Evolutionary conservation across 106 monocot genomes (phyloP), one percentile per base, ranked within the genome.

Genomic region (Vanilla planifolia): DNA sequence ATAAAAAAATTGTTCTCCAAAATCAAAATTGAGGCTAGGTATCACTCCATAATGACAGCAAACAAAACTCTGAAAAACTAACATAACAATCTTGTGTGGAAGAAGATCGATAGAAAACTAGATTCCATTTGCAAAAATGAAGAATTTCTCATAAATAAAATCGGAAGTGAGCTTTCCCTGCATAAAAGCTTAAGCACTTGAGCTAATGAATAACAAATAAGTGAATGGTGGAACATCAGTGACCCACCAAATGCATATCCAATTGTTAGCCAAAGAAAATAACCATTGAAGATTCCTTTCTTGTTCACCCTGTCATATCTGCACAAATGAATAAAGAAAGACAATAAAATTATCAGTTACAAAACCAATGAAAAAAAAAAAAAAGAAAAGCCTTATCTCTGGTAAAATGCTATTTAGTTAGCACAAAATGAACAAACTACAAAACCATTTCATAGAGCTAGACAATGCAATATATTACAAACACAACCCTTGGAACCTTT

Each of bases 211-310:
- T 47, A 37, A 15, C 33, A 37, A 57, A 48, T 8, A 33, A 35
- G 41, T 26, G n/a, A 43, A 56, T 28, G 53, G 33, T 55, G 27
- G n/a, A n/a, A 37, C 33, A 62, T 21, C 5, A 35, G 68, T 10
- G 1, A 55, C 87, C 1, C 60, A 88, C 87, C 87, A 32, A 79
- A 69, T 39, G 82, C 72, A 76, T 88, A 88, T 44, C 87, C 87
- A 79, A 88, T 51, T 47, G 66, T 82, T 59, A 82, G 24, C 87
- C 87, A 88, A 22, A 88, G 73, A 67, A 88, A 88, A 70, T 83
- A 88, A 10, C 87, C 87, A 76, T 67, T 76, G 56, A 58, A 41
- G 48, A 76, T 65, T 32, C 87, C 70, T 36, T 82, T 88, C 45
- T 70, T 76, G 67, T 70, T 79, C 32, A 73, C 35, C 73, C 82